These are phyloP conservation scores for Suhomyces kunorum DNA, from an alignment of 1,139 yeast species.

Conservation along the genomic window DNA sequence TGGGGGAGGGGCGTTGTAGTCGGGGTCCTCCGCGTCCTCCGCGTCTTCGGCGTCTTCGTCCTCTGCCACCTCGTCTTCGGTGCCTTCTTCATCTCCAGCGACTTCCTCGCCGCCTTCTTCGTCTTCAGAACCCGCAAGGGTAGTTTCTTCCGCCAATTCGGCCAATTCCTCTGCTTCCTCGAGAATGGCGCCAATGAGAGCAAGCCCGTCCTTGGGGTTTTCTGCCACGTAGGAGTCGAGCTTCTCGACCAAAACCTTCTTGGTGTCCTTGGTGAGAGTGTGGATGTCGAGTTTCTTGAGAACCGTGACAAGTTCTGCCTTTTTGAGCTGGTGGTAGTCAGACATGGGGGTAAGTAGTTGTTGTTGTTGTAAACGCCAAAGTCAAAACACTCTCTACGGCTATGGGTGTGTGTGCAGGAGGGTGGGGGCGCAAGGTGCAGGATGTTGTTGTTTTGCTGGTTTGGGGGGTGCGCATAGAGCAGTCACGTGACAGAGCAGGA, in stretches of 20 bases:
- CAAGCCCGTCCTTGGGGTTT: slow-evolving; percentile 41
- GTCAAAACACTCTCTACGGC: slow-evolving; percentile 4
- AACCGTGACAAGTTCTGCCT: slow-evolving; percentile 42
- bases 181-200: slow-evolving; percentile 21
- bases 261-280: slow-evolving; percentile 43
- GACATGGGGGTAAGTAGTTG: slow-evolving; percentile 22
- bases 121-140: slow-evolving; percentile 23
- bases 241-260: slow-evolving; percentile 44
- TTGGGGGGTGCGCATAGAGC: neutral
- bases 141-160: slow-evolving; percentile 20
- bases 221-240: slow-evolving; percentile 39
- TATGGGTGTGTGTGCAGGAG: neutral
- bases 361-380: slow-evolving; percentile 1
- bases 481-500: slow-evolving; percentile 6
- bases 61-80: slow-evolving; percentile 21
- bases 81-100: slow-evolving; percentile 16
- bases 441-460: slow-evolving; percentile 7
- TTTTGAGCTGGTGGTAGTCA: slow-evolving; percentile 33
- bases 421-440: slow-evolving; percentile 2
- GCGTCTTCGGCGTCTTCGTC: slow-evolving; percentile 26
- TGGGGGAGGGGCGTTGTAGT: slow-evolving; percentile 42
- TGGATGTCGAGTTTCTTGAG: slow-evolving; percentile 39
- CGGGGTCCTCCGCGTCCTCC: slow-evolving; percentile 23
- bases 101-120: slow-evolving; percentile 27
- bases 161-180: slow-evolving; percentile 21